Evolutionary conservation across 225 moss, liverwort and hornwort species (phyloP).

Genomic region (Anthoceros angustus): DNA sequence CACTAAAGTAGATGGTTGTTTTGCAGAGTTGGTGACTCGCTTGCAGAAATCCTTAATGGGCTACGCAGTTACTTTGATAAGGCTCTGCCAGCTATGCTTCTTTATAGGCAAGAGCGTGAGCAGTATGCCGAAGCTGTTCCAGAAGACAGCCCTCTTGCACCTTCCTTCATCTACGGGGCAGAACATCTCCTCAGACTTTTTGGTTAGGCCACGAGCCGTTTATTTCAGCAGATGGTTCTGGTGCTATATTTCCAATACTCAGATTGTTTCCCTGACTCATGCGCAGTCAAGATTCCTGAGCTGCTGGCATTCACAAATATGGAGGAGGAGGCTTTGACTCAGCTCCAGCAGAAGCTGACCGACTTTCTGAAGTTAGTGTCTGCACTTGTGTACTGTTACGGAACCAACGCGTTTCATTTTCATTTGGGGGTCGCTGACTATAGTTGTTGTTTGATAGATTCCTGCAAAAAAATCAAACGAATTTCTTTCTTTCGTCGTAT

Average conservation of each 20-base stretch:
- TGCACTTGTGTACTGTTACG: background rate
- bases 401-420: background rate
- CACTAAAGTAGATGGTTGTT: background rate
- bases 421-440: background rate
- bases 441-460: constrained; percentile 17
- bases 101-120: constrained; percentile 77
- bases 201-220: constrained; percentile 13
- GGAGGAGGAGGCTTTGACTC: constrained; percentile 72
- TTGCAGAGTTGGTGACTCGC: constrained; percentile 44
- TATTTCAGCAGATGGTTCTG: background rate
- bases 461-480: constrained; percentile 70
- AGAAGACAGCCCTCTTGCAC: constrained; percentile 43
- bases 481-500: constrained; percentile 66
- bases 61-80: constrained; percentile 77
- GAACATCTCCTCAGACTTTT: constrained; percentile 84
- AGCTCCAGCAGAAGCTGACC: constrained; percentile 63
- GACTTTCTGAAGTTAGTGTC: constrained; percentile 56
- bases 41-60: constrained; percentile 66
- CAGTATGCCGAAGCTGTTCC: constrained; percentile 62
- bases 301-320: constrained; percentile 67
- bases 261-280: constrained; percentile 1
- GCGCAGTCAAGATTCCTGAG: constrained; percentile 71
- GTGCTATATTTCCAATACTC: background rate
- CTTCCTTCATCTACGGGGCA: constrained; percentile 67
- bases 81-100: constrained; percentile 70